Base-by-base conservation (phyloP, 176 grass and related monocot genomes). In the Poa pratensis region DNA sequence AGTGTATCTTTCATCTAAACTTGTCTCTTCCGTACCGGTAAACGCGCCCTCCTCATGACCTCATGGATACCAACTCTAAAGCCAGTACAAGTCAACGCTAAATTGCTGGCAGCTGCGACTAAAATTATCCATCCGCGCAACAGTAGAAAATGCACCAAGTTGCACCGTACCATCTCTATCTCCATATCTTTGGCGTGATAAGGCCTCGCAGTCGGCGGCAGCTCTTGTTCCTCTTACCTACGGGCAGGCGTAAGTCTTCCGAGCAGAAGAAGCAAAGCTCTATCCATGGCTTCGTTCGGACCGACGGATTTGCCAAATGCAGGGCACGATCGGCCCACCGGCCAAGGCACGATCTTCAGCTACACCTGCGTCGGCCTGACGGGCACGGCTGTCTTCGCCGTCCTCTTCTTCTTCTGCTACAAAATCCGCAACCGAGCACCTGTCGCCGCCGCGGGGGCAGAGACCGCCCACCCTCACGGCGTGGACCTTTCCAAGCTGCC, bases 301-400 rank as follows among this genome's bases (percentile, higher is more conserved):
- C 40, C 73, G 20, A 6, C 51, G 12, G 17, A 0, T 2, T 9
- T 43, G n/a, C 6, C 77, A 8, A 43, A 69, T 12, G 8, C 16
- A 7, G 59, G 81, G n/a, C 15, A 50, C 20, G 2, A n/a, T 5
- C 39, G 8, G 2, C 16, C 1, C 5, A 1, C 7, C 30, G 51
- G 24, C n/a, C 30, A 7, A 43, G 88, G 83, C 2, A 77, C 88
- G 17, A 60, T 86, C 40, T 89, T 89, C 71, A 77, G 88, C 83
- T 86, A 82, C 83, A 82, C 72, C 70, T 89, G 88, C 62, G 53
- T 53, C 42, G 61, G 78, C 51, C 71, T 89, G 50, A 77, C 83
- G 7, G 70, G 77, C n/a, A 27, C 63, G 3, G 22, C 62, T 30
- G 18, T 89, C n/a, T 9, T 89, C 62, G 16, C 26, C 78, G 71